These are phyloP conservation scores for Porogramme epimiltina DNA, from an alignment of 1,284 basidiomycete species.

Conservation along the genomic window DNA sequence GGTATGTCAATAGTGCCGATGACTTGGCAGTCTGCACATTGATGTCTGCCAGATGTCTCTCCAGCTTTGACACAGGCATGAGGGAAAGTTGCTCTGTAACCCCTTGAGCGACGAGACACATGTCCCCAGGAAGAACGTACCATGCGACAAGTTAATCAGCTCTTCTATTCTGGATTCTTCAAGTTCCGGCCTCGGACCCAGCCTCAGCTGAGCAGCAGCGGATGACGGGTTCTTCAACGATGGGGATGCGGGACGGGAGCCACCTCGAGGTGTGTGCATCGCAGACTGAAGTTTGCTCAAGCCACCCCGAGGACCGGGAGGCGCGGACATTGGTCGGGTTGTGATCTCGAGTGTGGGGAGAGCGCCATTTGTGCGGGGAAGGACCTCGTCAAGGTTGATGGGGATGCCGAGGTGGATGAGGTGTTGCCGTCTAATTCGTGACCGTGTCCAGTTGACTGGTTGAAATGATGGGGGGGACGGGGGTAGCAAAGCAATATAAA, in stretches of 20 bases:
- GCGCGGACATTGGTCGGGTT: conserved; percentile 80
- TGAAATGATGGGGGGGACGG: conserved; percentile 64
- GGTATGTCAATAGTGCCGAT: conserved; percentile 74
- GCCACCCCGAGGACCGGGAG: conserved; percentile 56
- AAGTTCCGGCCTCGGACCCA: conserved; percentile 73
- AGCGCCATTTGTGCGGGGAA: conserved; percentile 72
- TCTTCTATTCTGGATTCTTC: conserved; percentile 65
- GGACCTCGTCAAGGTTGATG: conserved; percentile 89
- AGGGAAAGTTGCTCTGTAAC: conserved; percentile 70
- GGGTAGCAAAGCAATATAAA: conserved; percentile 71
- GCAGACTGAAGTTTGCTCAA: conserved; percentile 37
- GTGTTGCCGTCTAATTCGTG: conserved; percentile 85
- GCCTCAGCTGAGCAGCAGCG: conserved; percentile 54
- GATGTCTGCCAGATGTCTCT: conserved; percentile 67
- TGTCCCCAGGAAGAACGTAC: conserved; percentile 40
- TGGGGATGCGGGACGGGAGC: conserved; percentile 58
- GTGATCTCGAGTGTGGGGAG: conserved; percentile 81
- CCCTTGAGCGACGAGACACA: neutral
- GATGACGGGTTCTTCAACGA: conserved; percentile 38
- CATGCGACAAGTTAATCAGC: conserved; percentile 68
- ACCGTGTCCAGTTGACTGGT: conserved; percentile 90
- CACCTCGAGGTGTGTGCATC: conserved; percentile 43
- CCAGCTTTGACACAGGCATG: conserved; percentile 66
- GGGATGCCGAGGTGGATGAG: conserved; percentile 89
- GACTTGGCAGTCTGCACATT: conserved; percentile 71